phyloP scores from a whole-genome alignment of 2,329 filamentous ascomycete species.

The Fonsecaea monophora region DNA sequence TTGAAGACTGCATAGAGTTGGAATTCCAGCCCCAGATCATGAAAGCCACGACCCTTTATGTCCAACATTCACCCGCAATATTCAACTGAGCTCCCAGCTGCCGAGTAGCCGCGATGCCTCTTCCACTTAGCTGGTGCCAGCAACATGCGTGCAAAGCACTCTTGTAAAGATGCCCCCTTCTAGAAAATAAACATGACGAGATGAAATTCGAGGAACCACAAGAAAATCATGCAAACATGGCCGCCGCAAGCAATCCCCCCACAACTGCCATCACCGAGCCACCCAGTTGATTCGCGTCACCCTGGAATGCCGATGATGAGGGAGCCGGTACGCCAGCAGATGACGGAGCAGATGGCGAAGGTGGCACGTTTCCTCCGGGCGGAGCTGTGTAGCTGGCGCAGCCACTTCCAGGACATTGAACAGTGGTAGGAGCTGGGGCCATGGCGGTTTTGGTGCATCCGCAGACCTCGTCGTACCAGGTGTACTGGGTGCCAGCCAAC shows the following conservation, averaged over 20 bases:
- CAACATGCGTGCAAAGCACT: not conserved
- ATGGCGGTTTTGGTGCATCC: slow-evolving; percentile 35
- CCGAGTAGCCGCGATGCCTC: not conserved
- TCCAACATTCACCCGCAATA: slow-evolving; percentile 1
- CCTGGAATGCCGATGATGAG: slow-evolving; percentile 25
- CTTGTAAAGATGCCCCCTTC: slow-evolving; percentile 8
- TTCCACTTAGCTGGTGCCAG: not conserved
- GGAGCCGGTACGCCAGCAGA: slow-evolving; percentile 14
- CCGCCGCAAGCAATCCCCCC: slow-evolving; percentile 23
- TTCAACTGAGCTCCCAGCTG: not conserved
- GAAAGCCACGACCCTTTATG: slow-evolving; percentile 14
- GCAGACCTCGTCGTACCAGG: slow-evolving; percentile 33
- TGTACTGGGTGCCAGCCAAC: slow-evolving; percentile 28
- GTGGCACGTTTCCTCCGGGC: slow-evolving; percentile 28
- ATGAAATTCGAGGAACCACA: not conserved
- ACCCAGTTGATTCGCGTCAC: slow-evolving; percentile 27
- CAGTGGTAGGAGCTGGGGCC: slow-evolving; percentile 25
- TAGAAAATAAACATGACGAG: slow-evolving; percentile 10
- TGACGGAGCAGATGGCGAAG: not conserved
- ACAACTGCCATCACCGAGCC: slow-evolving; percentile 26
- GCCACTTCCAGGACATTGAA: slow-evolving; percentile 19
- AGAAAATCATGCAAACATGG: slow-evolving; percentile 24
- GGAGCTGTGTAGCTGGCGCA: slow-evolving; percentile 30
- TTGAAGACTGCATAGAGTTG: slow-evolving; percentile 20
- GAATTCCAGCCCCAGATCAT: slow-evolving; percentile 12